phyloP scores from a whole-genome alignment of 305 asterid genomes.

The Stenogyne calaminthoides region DNA sequence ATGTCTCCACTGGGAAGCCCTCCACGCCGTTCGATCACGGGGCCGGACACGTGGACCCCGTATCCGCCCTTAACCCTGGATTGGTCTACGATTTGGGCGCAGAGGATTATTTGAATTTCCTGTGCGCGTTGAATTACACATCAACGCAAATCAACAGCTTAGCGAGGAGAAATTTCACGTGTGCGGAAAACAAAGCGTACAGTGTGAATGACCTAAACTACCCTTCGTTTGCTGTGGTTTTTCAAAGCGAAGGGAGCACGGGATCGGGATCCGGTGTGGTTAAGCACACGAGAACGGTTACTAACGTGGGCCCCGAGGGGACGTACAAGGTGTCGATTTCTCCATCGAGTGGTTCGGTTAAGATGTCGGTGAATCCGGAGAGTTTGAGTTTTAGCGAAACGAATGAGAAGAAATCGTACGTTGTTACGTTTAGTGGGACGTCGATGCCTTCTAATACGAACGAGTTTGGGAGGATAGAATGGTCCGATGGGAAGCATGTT shows the following conservation, averaged over 20 bases:
- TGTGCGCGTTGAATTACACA: conserved; percentile 78
- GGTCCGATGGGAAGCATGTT: conserved; percentile 69
- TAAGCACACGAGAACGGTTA: conserved; percentile 73
- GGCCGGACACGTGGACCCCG: conserved; percentile 90
- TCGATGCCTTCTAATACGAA: conserved; percentile 62
- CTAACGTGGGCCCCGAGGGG: conserved; percentile 74
- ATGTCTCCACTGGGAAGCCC: conserved; percentile 71
- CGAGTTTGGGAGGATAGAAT: conserved; percentile 57
- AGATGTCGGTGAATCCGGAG: conserved; percentile 60
- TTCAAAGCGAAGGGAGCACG: conserved; percentile 30
- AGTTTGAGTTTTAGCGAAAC: conserved; percentile 49
- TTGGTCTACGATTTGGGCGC: conserved; percentile 69
- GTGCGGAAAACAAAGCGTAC: conserved; percentile 52
- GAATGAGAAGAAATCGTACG: conserved; percentile 69
- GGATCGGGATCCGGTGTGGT: conserved; percentile 45
- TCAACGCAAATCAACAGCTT: conserved; percentile 55
- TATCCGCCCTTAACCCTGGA: conserved; percentile 79
- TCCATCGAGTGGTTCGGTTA: conserved; percentile 39
- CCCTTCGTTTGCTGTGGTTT: conserved; percentile 77
- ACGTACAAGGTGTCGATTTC: conserved; percentile 66
- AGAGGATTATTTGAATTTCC: conserved; percentile 57
- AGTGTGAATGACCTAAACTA: conserved; percentile 76
- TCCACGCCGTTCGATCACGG: conserved; percentile 84
- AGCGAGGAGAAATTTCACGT: conserved; percentile 69
- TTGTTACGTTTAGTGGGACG: conserved; percentile 56